These are phyloP conservation scores for Lachancea sp. DNA, from an alignment of 805 yeast species.

Conservation along the genomic window DNA sequence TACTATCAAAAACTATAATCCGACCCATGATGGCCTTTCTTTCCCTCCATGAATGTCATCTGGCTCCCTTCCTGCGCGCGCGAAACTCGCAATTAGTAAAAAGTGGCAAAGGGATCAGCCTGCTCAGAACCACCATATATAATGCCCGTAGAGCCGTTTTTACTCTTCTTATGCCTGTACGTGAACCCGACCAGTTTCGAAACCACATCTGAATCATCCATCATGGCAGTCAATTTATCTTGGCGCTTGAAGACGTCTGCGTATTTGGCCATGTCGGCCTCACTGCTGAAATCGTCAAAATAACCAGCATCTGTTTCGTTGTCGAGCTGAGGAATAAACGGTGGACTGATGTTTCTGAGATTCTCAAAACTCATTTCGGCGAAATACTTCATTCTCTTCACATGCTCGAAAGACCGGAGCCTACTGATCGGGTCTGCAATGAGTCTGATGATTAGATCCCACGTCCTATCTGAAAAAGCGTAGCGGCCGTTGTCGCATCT, in stretches of 20 bases:
- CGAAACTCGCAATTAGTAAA: slow-evolving; percentile 26
- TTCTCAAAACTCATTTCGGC: slow-evolving; percentile 73
- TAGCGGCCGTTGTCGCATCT: slow-evolving; percentile 84
- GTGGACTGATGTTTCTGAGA: slow-evolving; percentile 71
- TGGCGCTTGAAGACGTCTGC: slow-evolving; percentile 94
- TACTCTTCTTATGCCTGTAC: slow-evolving; percentile 66
- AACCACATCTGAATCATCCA: slow-evolving; percentile 48
- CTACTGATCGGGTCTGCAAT: slow-evolving; percentile 76
- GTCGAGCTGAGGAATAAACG: slow-evolving; percentile 94
- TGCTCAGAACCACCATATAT: slow-evolving; percentile 32
- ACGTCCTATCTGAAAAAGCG: slow-evolving; percentile 93
- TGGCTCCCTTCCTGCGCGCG: no score
- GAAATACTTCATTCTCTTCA: slow-evolving; percentile 74
- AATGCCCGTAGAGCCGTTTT: slow-evolving; percentile 34
- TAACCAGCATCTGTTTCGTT: slow-evolving; percentile 98
- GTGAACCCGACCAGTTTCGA: slow-evolving; percentile 92
- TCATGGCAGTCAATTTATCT: slow-evolving; percentile 69
- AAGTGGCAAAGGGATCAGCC: slow-evolving; percentile 35
- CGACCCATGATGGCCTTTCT: no score
- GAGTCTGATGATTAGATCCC: slow-evolving; percentile 76
- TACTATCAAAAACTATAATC: no score
- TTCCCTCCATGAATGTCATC: not conserved
- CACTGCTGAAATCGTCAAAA: slow-evolving; percentile 95
- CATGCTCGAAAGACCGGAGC: slow-evolving; percentile 71
- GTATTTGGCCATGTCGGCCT: slow-evolving; percentile 94